Evolutionary conservation across 805 yeast genomes (phyloP).

Genomic region (Candida jianshihensis): DNA sequence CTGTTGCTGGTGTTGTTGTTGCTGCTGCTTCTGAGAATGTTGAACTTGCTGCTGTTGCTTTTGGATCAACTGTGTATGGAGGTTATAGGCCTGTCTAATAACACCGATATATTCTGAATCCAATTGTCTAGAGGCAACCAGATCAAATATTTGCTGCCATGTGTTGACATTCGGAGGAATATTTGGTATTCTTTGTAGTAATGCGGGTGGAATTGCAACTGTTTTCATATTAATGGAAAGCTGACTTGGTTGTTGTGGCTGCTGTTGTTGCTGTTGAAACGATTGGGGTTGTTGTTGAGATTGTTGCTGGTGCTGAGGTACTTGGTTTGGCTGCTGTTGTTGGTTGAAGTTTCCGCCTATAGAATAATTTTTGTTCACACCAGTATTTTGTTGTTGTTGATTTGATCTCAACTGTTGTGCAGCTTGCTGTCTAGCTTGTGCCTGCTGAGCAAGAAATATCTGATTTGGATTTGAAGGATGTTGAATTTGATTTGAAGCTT

Average conservation of each 20-base stretch:
- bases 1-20: slow-evolving; percentile 23
- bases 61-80: slow-evolving; percentile 54
- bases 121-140: slow-evolving; percentile 49
- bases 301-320: neutral
- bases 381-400: slow-evolving; percentile 2
- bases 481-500: slow-evolving; percentile 20
- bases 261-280: slow-evolving; percentile 1
- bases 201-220: slow-evolving; percentile 63
- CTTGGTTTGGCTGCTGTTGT: slow-evolving; percentile 28
- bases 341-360: slow-evolving; percentile 6
- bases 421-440: slow-evolving; percentile 42
- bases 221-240: slow-evolving; percentile 45
- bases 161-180: slow-evolving; percentile 74
- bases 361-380: slow-evolving; percentile 3
- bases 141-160: slow-evolving; percentile 72
- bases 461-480: slow-evolving; percentile 24
- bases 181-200: slow-evolving; percentile 62
- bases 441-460: slow-evolving; percentile 39
- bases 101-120: slow-evolving; percentile 51
- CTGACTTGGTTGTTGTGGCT: slow-evolving; percentile 1
- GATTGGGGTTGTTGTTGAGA: slow-evolving; percentile 4
- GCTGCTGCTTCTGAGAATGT: slow-evolving; percentile 32
- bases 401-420: slow-evolving; percentile 35
- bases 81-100: slow-evolving; percentile 59
- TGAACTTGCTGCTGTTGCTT: slow-evolving; percentile 33